Evolutionary conservation across 331 rosid genomes (phyloP).

Genomic region (Malus hybrid): DNA sequence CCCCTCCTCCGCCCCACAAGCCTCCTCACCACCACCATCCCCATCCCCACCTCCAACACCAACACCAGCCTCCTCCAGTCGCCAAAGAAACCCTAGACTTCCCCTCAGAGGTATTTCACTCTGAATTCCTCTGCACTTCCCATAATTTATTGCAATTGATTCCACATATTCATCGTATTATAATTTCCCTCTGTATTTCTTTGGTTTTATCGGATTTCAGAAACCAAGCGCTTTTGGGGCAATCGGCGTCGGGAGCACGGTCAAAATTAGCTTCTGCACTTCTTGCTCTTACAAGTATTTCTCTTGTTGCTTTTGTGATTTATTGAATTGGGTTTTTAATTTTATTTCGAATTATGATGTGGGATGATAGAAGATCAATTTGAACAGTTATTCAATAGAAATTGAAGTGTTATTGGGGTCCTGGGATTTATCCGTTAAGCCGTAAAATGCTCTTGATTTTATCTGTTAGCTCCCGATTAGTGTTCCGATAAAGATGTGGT

Average conservation of each 20-base stretch:
- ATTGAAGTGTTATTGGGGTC: neutral
- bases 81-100: constrained; percentile 5
- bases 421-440: neutral
- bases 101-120: constrained; percentile 30
- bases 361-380: neutral
- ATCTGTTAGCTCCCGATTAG: neutral
- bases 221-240: constrained; percentile 26
- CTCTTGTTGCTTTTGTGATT: neutral
- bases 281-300: constrained; percentile 66
- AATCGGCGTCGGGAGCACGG: constrained; percentile 49
- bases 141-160: neutral
- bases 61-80: constrained; percentile 8
- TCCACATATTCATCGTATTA: neutral
- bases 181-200: neutral
- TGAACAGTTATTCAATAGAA: neutral
- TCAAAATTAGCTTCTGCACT: constrained; percentile 54
- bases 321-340: neutral
- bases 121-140: neutral
- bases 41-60: constrained; percentile 3
- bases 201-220: constrained; percentile 21
- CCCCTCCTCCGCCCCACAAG: constrained; percentile 19
- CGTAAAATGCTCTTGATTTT: neutral
- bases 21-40: constrained; percentile 2
- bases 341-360: neutral
- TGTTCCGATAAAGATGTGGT: neutral